Percentiles rank a stretch among this genome's conserved stretches.
Conservation (phyloP, 352 stramenopile species). For the Phytophthora constricta region DNA sequence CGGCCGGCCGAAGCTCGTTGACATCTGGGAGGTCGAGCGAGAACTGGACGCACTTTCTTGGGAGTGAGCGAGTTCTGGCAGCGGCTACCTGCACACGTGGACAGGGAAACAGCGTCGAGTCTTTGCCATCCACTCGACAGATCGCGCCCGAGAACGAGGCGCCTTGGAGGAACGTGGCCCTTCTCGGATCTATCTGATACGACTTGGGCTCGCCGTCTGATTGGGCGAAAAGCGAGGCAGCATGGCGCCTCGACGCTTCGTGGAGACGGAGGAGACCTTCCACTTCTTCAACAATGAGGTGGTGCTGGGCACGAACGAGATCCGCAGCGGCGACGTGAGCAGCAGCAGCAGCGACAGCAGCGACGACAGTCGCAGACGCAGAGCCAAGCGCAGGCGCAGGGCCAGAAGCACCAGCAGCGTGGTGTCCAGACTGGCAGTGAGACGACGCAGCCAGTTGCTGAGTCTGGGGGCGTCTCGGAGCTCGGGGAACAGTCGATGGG, state of each 20-base stretch:
- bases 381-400: constrained; percentile 18
- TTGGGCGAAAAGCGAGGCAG: neutral
- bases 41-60: neutral
- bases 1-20: neutral
- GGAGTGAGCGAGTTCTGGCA: no score
- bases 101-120: no score
- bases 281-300: constrained; percentile 75
- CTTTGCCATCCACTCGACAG: no score
- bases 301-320: constrained; percentile 69
- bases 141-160: neutral
- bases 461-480: constrained; percentile 31
- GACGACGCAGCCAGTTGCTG: constrained; percentile 29
- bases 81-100: no score
- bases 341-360: constrained; percentile 26
- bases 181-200: constrained; percentile 1
- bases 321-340: constrained; percentile 42
- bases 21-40: constrained; percentile 3
- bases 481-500: constrained; percentile 24
- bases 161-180: neutral
- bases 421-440: constrained; percentile 29
- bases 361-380: constrained; percentile 16
- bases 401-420: constrained; percentile 27
- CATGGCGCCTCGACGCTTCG: constrained; percentile 32
- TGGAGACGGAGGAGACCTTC: constrained; percentile 67
- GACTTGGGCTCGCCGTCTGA: neutral